Evolutionary conservation across 1,284 basidiomycete genomes (phyloP).

Genomic region (Neolentinus lepideus): DNA sequence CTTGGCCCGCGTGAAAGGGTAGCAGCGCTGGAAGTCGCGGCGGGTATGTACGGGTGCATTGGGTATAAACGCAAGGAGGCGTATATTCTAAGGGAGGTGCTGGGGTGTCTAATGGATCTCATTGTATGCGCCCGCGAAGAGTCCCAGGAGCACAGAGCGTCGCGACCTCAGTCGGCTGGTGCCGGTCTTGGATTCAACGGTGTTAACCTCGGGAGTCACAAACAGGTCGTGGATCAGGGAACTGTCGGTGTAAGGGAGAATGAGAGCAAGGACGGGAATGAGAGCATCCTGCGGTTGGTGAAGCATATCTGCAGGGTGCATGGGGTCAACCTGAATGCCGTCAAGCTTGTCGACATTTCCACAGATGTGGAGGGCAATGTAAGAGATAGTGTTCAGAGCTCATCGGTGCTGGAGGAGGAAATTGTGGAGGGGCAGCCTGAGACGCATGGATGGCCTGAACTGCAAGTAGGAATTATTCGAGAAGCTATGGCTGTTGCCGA

Average conservation of each 20-base stretch:
- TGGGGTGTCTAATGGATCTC: constrained; percentile 74
- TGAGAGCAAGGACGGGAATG: constrained; percentile 73
- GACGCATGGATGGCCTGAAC: constrained; percentile 86
- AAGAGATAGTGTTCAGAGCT: neutral
- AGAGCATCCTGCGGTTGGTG: constrained; percentile 66
- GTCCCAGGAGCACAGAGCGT: constrained; percentile 23
- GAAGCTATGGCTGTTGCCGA: constrained; percentile 90
- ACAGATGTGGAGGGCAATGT: constrained; percentile 15
- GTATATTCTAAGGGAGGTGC: constrained; percentile 75
- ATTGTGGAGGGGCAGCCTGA: constrained; percentile 34
- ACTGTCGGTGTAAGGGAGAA: constrained; percentile 62
- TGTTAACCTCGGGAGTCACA: constrained; percentile 15
- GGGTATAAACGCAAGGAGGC: constrained; percentile 84
- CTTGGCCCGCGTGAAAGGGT: constrained; percentile 73
- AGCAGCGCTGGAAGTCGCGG: constrained; percentile 58
- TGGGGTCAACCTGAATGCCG: constrained; percentile 71
- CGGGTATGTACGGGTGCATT: constrained; percentile 69
- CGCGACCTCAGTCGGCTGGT: constrained; percentile 19
- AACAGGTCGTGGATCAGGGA: constrained; percentile 30
- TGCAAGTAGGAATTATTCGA: constrained; percentile 86
- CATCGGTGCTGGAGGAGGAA: constrained; percentile 15
- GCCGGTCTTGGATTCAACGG: constrained; percentile 41
- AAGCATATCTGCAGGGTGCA: constrained; percentile 71
- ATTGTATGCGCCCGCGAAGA: constrained; percentile 75
- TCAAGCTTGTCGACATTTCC: constrained; percentile 35